Evolutionary conservation across 768 basidiomycete genomes (phyloP), one percentile per base, ranked within the genome.

Genomic region (Strobilomyces dryophilus): DNA sequence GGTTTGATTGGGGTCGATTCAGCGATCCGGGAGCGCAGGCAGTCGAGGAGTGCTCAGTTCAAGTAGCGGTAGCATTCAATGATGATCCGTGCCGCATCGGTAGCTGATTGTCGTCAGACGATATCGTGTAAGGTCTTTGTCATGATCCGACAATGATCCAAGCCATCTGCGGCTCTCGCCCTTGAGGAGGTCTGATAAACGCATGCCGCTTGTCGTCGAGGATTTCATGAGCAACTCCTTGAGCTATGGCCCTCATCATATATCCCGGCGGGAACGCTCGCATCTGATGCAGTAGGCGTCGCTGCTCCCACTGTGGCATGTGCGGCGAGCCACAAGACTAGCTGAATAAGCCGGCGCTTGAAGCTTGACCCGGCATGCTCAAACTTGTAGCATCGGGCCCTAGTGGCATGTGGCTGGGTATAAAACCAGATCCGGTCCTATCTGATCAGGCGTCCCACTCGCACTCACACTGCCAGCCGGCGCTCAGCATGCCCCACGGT

Each of bases 351-450:
- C n/a, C n/a, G n/a, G n/a, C n/a, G n/a, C n/a, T n/a, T n/a, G n/a
- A n/a, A 14, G 39, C 4, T 20, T 40, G 39, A 24, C 12, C 41
- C 15, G 41, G 21, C 7, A 42, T 21, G 40, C 8, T 18, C 18
- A 21, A 21, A 40, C 39, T 40, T 40, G 39, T 41, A 21, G 9
- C 15, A 21, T 39, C n/a, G 37, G 21, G 21, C 20, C 20, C 9
- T 14, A 24, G 10, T 24, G 40, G 40, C 21, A 31, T n/a, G 27
- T 31, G 18, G 29, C 36, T 12, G 20, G 15, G 10, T 50, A 51
- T 58, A 48, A 58, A 52, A 43, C 11, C 17, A 36, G 57, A 40
- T 58, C 46, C 46, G 49, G 46, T 39, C n/a, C 21, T 41, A 24
- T 6, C 21, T 20, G 14, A 11, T 14, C 11, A n/a, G n/a, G n/a